Conservation (phyloP, 2,329 filamentous ascomycete species). For the Chaetothyriales sp. region DNA sequence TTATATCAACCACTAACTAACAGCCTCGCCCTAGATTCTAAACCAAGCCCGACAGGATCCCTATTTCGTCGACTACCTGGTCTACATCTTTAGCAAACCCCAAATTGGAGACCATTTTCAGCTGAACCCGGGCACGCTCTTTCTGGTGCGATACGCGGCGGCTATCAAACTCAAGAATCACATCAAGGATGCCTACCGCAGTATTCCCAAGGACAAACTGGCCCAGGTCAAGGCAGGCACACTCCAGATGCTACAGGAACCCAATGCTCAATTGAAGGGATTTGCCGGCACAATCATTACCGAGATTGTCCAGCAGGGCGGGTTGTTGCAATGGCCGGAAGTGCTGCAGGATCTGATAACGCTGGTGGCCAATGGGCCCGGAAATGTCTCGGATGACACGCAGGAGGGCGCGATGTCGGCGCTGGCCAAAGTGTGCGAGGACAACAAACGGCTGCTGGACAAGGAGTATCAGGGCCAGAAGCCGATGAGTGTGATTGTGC, state of each 20-base stretch:
- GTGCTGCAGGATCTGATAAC: slow-evolving; percentile 70
- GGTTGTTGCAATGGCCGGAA: slow-evolving; percentile 81
- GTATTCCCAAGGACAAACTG: slow-evolving; percentile 60
- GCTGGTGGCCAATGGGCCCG: slow-evolving; percentile 59
- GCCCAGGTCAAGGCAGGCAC: slow-evolving; percentile 67
- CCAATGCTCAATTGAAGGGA: slow-evolving; percentile 67
- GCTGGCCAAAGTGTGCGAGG: slow-evolving; percentile 89
- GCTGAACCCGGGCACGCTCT: slow-evolving; percentile 50
- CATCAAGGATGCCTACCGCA: slow-evolving; percentile 60
- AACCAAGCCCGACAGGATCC: slow-evolving; percentile 74
- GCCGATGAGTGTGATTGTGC: slow-evolving; percentile 76
- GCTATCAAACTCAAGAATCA: slow-evolving; percentile 96
- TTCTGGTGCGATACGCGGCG: slow-evolving; percentile 70
- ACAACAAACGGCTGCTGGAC: slow-evolving; percentile 77
- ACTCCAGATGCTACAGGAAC: slow-evolving; percentile 67
- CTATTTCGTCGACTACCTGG: slow-evolving; percentile 94
- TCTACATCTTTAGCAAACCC: slow-evolving; percentile 69
- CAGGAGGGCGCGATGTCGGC: slow-evolving; percentile 93
- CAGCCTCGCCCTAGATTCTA: slow-evolving; percentile 57
- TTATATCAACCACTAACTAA: neutral
- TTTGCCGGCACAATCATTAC: slow-evolving; percentile 90
- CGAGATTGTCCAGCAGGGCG: slow-evolving; percentile 72
- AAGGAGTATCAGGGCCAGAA: slow-evolving; percentile 78
- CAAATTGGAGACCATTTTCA: slow-evolving; percentile 42
- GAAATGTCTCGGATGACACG: slow-evolving; percentile 53